phyloP scores from a whole-genome alignment of 139 green algal species.

The Haematococcus sp. region DNA sequence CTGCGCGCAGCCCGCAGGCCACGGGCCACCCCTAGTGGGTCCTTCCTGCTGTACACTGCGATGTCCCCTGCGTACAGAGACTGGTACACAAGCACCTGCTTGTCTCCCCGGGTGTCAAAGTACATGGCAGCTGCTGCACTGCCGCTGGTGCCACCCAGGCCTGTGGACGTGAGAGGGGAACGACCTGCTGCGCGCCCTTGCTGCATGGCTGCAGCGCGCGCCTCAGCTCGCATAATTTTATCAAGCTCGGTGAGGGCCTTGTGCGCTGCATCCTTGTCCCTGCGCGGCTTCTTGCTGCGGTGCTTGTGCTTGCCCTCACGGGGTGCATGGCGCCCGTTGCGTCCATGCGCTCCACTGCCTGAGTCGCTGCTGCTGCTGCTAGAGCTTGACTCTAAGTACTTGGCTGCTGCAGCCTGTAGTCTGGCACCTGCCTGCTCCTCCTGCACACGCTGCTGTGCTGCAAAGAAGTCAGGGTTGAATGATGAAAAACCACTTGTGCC shows the following conservation, averaged over 20 bases:
- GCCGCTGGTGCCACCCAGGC: not conserved
- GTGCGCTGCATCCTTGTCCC: not conserved
- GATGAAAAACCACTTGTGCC: no score
- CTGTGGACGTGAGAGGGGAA: not conserved
- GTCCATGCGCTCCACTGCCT: not conserved
- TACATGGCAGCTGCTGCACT: slow-evolving; percentile 9
- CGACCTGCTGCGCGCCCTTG: not conserved
- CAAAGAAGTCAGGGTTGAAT: not conserved
- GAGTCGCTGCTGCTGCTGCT: not conserved
- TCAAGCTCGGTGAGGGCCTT: slow-evolving; percentile 14
- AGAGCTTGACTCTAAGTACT: not conserved
- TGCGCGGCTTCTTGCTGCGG: slow-evolving; percentile 7
- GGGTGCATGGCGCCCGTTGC: not conserved
- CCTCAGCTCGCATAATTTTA: slow-evolving; percentile 27
- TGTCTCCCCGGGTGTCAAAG: slow-evolving; percentile 52
- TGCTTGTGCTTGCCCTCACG: not conserved
- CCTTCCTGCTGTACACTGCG: slow-evolving; percentile 46
- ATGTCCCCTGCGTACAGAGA: slow-evolving; percentile 60
- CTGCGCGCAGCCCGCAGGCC: slow-evolving; percentile 4
- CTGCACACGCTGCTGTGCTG: not conserved
- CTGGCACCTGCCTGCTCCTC: not conserved
- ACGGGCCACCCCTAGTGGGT: slow-evolving; percentile 43
- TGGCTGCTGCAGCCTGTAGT: slow-evolving; percentile 1
- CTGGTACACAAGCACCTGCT: slow-evolving; percentile 63
- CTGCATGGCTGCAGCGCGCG: slow-evolving; percentile 10